These are phyloP conservation scores for Nannochloropsis salina DNA, from an alignment of 108 stramenopile genomes.

Conservation along the genomic window DNA sequence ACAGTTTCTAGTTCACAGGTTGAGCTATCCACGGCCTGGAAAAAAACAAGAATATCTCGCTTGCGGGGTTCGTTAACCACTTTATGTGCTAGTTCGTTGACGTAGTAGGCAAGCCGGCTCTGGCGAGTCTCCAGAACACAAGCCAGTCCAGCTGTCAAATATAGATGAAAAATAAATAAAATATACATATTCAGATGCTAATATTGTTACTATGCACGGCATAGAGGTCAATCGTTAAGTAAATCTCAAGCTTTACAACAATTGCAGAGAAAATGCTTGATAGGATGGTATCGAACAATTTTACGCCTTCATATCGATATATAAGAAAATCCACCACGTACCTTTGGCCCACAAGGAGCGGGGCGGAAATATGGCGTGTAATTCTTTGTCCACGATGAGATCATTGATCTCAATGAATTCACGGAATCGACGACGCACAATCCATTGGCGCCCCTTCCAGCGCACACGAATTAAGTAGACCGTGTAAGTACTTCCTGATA, in stretches of 20 bases:
- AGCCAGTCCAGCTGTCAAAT: slow-evolving; percentile 6
- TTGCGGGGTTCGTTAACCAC: background rate
- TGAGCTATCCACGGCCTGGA: background rate
- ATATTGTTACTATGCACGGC: too few species aligned
- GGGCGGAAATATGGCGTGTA: background rate
- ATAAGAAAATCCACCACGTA: background rate
- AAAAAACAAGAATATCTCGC: background rate
- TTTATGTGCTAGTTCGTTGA: slow-evolving; percentile 12
- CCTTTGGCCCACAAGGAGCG: slow-evolving; percentile 1
- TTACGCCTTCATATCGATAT: too few species aligned
- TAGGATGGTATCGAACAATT: too few species aligned
- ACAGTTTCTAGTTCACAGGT: background rate
- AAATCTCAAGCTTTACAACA: too few species aligned
- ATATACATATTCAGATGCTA: too few species aligned
- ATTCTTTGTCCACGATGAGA: background rate
- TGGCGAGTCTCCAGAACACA: slow-evolving; percentile 5
- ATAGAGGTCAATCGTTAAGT: too few species aligned
- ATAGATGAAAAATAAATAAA: background rate
- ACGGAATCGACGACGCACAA: slow-evolving; percentile 1
- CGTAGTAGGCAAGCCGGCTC: background rate
- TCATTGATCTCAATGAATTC: background rate
- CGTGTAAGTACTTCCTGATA: background rate
- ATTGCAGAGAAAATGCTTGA: too few species aligned
- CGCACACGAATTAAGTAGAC: slow-evolving; percentile 7
- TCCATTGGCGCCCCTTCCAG: background rate